phyloP scores from a whole-genome alignment of 306 rosid genomes.

The Vicia villosa region DNA sequence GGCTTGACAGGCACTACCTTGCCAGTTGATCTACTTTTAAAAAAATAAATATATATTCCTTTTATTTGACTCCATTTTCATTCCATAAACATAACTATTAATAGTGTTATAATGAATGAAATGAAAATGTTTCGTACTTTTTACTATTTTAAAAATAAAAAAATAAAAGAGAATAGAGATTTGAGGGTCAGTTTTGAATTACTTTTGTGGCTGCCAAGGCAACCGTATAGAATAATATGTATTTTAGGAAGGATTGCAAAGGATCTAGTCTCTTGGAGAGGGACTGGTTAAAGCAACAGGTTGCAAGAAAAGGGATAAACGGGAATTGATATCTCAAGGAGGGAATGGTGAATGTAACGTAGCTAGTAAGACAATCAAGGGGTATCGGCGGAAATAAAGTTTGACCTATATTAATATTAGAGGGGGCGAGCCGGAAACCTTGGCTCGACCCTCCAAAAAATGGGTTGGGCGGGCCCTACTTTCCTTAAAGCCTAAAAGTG shows the following conservation, averaged over 20 bases:
- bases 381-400: background rate
- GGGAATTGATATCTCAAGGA: no score
- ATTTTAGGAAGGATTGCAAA: background rate
- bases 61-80: background rate
- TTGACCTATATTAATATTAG: background rate
- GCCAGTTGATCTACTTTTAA: background rate
- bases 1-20: background rate
- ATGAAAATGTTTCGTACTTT: background rate
- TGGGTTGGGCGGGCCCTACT: no score
- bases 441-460: no score
- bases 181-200: background rate
- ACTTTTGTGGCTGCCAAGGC: background rate
- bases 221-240: background rate
- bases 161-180: background rate
- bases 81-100: background rate
- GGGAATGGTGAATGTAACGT: background rate
- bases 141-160: background rate
- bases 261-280: background rate
- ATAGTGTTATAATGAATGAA: background rate
- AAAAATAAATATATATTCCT: no score
- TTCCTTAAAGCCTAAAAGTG: no score
- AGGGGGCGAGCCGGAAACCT: no score
- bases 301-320: no score
- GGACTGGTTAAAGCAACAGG: no score
- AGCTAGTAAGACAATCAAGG: background rate